Evolutionary conservation across 108 stramenopile genomes (phyloP), one percentile per base, ranked within the genome.

Genomic region (Nannochloropsis salina): DNA sequence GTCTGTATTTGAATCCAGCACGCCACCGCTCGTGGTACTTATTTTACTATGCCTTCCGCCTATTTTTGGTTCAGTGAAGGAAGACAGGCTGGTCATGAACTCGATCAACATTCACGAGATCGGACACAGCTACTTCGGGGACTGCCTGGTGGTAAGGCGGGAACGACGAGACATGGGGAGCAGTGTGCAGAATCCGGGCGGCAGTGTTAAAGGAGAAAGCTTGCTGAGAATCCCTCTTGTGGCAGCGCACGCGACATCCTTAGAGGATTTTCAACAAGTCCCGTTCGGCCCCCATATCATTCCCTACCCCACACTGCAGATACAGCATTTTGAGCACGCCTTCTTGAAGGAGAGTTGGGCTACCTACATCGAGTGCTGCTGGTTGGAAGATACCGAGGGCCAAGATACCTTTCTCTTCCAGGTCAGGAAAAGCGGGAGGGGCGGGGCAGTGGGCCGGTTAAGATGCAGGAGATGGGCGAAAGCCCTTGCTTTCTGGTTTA

Each of bases 101-200:
- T 51, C 47, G 47, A 51, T 51, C 47, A 51, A 51, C 47, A 15
- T 51, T 10, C 47, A 51, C 47, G 47, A 51, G 47, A 51, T 51
- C 47, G 47, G 47, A 51, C 47, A 51, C 47, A 51, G 47, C 47
- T 51, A 51, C 47, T 51, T 51, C 47, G 47, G 47, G 47, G 47
- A 51, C 47, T 51, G 12, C 15, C 47, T 51, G 47, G 47, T 51
- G 47, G 47, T 51, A 15, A 51, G 47, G 47, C 10, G 12, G 47
- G 47, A 51, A 15, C 12, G 47, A 51, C 12, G 47, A 15, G 47
- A 15, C 10, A 51, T 10, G 47, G 15, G 47, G 47, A 51, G 47
- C 15, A 51, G 47, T 10, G 12, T 51, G 47, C 47, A 12, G 47
- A 15, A 51, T 12, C 12, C 12, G 47, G 15, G 47, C 47, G 47